Conservation (phyloP, 2,329 filamentous ascomycete species). For the Penicillium sp. region DNA sequence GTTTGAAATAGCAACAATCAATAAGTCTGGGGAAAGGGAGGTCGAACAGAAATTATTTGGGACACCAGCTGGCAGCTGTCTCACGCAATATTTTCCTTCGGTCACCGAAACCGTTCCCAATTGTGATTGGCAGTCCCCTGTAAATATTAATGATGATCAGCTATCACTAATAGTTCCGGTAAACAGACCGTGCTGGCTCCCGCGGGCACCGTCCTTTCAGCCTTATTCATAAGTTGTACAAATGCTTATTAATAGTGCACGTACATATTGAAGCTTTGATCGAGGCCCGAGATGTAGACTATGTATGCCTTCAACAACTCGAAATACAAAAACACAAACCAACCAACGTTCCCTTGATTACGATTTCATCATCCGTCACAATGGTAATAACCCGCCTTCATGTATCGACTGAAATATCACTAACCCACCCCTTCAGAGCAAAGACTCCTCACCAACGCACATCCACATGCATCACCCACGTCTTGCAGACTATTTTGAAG, state of each 20-base stretch:
- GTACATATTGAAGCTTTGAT: background rate
- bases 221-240: background rate
- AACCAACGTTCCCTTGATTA: background rate
- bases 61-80: background rate
- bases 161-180: background rate
- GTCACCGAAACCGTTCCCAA: background rate
- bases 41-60: too few relatives aligned
- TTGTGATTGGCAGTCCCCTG: slow-evolving; percentile 5
- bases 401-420: background rate
- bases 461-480: slow-evolving; percentile 55
- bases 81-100: slow-evolving; percentile 8
- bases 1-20: slow-evolving; percentile 1
- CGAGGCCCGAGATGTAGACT: background rate
- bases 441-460: slow-evolving; percentile 55
- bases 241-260: background rate
- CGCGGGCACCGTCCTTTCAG: background rate
- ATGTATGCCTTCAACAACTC: background rate
- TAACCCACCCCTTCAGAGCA: slow-evolving; percentile 42
- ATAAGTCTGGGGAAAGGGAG: background rate
- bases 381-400: background rate
- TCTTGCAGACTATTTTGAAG: slow-evolving; percentile 56
- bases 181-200: background rate
- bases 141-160: background rate
- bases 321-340: background rate
- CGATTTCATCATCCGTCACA: background rate